A percentile compares a stretch with the other conserved stretches of the same genome.
These are phyloP conservation scores for Entonaema liquescens DNA, from an alignment of 495 filamentous ascomycete genomes.

Conservation along the genomic window DNA sequence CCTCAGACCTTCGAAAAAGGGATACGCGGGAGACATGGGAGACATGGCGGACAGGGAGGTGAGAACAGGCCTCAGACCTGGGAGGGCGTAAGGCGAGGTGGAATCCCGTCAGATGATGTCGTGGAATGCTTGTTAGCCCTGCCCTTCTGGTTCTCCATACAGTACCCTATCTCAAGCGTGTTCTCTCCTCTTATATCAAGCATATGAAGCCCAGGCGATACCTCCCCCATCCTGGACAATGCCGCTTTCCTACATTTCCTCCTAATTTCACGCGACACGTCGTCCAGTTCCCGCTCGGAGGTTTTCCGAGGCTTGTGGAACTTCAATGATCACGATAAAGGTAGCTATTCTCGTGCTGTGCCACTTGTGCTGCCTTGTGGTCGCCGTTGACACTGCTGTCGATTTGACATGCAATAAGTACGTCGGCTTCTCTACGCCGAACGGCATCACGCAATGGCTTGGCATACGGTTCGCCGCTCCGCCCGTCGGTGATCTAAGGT, in stretches of 20 bases:
- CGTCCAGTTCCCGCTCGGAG: slow-evolving; percentile 25
- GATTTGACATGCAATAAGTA: slow-evolving; percentile 42
- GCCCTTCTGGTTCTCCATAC: slow-evolving; percentile 12
- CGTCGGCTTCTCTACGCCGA: slow-evolving; percentile 19
- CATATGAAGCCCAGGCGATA: slow-evolving; percentile 28
- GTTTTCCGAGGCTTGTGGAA: slow-evolving; percentile 25
- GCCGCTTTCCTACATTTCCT: slow-evolving; percentile 4
- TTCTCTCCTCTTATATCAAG: not conserved
- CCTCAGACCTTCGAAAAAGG: not conserved
- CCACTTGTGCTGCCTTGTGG: slow-evolving; percentile 22
- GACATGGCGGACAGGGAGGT: slow-evolving; percentile 12
- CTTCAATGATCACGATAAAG: slow-evolving; percentile 27
- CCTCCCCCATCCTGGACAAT: slow-evolving; percentile 4
- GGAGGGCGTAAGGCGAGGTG: slow-evolving; percentile 6
- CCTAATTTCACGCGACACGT: slow-evolving; percentile 10
- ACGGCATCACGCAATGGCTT: slow-evolving; percentile 68
- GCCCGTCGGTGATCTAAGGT: slow-evolving; percentile 66
- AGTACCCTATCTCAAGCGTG: not conserved
- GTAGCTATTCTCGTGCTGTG: slow-evolving; percentile 31
- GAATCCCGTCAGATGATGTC: slow-evolving; percentile 32
- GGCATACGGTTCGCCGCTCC: slow-evolving; percentile 72
- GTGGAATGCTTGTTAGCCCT: slow-evolving; percentile 31
- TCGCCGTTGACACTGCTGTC: slow-evolving; percentile 31
- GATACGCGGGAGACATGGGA: not conserved
- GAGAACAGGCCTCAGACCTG: slow-evolving; percentile 10